A percentile compares a stretch with the other conserved stretches of the same genome.
These are phyloP conservation scores for Lichenothelia convexa DNA, from an alignment of 495 filamentous ascomycete species.

Conservation along the genomic window DNA sequence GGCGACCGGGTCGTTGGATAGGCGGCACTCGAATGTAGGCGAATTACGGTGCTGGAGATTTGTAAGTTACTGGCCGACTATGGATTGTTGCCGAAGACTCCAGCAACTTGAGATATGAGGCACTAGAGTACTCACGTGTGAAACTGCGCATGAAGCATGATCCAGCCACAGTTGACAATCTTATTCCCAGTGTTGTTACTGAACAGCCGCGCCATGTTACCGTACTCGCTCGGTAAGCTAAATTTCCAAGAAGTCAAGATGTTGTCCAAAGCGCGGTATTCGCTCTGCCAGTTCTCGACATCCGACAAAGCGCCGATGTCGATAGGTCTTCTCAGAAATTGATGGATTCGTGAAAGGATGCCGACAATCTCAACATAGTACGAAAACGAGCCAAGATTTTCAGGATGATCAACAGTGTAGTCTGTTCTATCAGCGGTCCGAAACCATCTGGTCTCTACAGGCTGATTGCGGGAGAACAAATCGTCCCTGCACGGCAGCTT, in stretches of 20 bases:
- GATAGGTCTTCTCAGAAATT: conserved; percentile 70
- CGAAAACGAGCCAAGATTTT: conserved; percentile 70
- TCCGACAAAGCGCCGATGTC: conserved; percentile 70
- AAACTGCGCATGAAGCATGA: conserved; percentile 75
- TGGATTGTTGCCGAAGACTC: too few relatives aligned
- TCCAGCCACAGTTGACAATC: conserved; percentile 59
- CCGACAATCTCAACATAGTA: conserved; percentile 76
- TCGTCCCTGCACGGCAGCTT: conserved; percentile 74
- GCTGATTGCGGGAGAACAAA: conserved; percentile 64
- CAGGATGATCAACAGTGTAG: conserved; percentile 47
- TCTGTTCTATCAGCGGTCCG: conserved; percentile 27
- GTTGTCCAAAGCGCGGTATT: conserved; percentile 67
- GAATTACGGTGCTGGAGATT: conserved; percentile 55
- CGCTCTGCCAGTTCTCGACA: conserved; percentile 73
- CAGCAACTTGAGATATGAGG: too few relatives aligned
- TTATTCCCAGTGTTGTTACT: conserved; percentile 35
- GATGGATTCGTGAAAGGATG: conserved; percentile 68
- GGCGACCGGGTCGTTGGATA: conserved; percentile 74
- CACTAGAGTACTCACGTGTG: conserved; percentile 33
- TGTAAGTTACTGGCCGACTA: conserved; percentile 4
- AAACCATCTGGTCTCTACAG: conserved; percentile 72
- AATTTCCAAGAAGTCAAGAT: conserved; percentile 68
- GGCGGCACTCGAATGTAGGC: conserved; percentile 79
- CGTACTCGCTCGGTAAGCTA: conserved; percentile 60
- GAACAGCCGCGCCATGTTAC: conserved; percentile 59